These are phyloP conservation scores for Micromonas pusilla DNA, from an alignment of 139 green algal genomes.

Conservation along the genomic window DNA sequence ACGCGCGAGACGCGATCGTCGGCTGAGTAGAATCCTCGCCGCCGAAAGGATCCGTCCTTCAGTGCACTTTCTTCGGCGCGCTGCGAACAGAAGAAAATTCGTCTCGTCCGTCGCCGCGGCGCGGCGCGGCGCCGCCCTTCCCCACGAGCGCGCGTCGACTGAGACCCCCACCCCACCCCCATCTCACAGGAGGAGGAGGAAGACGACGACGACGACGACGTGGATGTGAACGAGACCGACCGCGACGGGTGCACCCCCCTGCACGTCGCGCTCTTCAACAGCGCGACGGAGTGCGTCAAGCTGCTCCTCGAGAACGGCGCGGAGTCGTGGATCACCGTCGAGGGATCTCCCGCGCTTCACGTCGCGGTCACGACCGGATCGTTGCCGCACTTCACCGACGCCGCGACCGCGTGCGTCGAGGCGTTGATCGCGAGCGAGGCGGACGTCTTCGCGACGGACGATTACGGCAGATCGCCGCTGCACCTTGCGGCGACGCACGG, in stretches of 20 bases:
- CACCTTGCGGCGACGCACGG: constrained; percentile 66
- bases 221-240: neutral
- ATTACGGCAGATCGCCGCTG: constrained; percentile 60
- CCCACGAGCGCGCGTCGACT: neutral
- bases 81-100: too few species aligned
- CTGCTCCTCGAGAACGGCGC: constrained; percentile 51
- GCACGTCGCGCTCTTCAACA: constrained; percentile 70
- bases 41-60: too few species aligned
- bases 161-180: neutral
- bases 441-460: constrained; percentile 50
- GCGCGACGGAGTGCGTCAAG: constrained; percentile 26
- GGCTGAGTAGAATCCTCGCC: too few species aligned
- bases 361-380: constrained; percentile 49
- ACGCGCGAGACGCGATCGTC: neutral
- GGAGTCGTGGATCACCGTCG: constrained; percentile 36
- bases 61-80: too few species aligned
- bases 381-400: constrained; percentile 19
- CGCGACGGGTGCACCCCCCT: constrained; percentile 58
- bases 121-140: too few species aligned
- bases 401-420: constrained; percentile 33
- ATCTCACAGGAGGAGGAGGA: neutral
- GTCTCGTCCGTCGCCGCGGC: too few species aligned
- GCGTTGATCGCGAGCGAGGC: constrained; percentile 45
- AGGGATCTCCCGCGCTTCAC: constrained; percentile 61
- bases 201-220: neutral